Base-by-base conservation (phyloP, 73 alveolate genomes). In the Stentor coeruleus region DNA sequence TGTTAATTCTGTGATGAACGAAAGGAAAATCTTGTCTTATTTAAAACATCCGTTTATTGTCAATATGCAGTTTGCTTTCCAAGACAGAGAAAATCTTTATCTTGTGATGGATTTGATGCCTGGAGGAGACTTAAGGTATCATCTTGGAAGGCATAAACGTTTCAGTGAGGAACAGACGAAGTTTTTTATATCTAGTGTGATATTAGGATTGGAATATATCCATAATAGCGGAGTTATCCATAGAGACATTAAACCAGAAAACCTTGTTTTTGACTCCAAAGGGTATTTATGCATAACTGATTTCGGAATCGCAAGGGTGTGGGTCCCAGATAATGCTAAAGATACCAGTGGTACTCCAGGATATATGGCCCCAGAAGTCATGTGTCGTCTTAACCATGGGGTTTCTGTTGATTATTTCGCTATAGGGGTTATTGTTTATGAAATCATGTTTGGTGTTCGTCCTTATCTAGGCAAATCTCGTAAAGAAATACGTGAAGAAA, bases 241-340 rank as follows among this genome's bases (percentile, higher is more conserved):
- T 81, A 85, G 98, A 88, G 99, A 96, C 83, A 90, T 96, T 36
- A 96, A 96, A 77, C 99, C 99, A 38, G 99, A 96, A 87, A 96
- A 96, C 77, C 77, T 96, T 37, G 93, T 96, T 40, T 90, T 90
- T 80, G 99, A 96, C 84, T 84, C 66, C 28, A 77, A 79, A 42
- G 96, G 98, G 15, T 95, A 93, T 79, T 81, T 93, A 38, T 89
- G 90, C 66, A 81, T 95, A 38, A 92, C 97, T 76, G 99, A 95
- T 85, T 88, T 95, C 81, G 99, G 99, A 1, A 93, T 95, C 35
- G 90, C 99, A 30, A 91, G 93, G 83, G 74, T 92, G 66, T 92
- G 96, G 94, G 76, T 85, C 57, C 93, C 92, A 76, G 97, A 93
- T 77, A 92, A 94, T 87, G 91, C 75, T 15, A 92, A 88, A 60